Percentiles rank a stretch among this genome's conserved stretches.
Evolutionary conservation across 75 land plant species (phyloP).

Genomic region (Pinus tabuliformis): DNA sequence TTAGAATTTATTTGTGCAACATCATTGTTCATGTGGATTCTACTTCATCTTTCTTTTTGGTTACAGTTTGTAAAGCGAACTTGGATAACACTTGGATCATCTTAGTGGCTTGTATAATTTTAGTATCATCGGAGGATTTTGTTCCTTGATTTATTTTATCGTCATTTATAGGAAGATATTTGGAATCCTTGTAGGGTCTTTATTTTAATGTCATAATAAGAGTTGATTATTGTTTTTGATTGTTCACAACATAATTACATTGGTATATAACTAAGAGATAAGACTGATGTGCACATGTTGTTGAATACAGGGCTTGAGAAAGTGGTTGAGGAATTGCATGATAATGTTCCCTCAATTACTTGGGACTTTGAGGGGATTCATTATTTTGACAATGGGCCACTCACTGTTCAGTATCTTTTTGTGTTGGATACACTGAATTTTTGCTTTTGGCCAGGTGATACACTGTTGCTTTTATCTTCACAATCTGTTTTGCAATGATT

Average conservation of each 20-base stretch:
- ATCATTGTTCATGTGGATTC: no score
- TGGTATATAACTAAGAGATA: neutral
- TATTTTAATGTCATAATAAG: neutral
- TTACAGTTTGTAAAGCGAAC: no score
- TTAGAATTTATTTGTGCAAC: no score
- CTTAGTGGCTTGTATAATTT: neutral
- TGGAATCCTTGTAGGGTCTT: neutral
- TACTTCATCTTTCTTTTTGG: no score
- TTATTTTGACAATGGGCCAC: conserved; percentile 93
- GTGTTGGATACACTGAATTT: conserved; percentile 94
- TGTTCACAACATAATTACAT: neutral
- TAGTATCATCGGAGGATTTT: neutral
- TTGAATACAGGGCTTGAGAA: conserved; percentile 69
- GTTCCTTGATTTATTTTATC: neutral
- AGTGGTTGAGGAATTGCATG: conserved; percentile 63
- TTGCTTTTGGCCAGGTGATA: conserved; percentile 97
- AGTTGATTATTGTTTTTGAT: neutral
- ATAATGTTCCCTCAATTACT: conserved; percentile 57
- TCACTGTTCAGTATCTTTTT: conserved; percentile 92
- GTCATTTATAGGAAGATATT: neutral
- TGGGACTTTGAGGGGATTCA: conserved; percentile 99
- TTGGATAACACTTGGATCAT: no score
- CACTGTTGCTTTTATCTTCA: neutral
- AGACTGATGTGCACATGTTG: neutral
- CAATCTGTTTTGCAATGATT: neutral